Base-by-base conservation (phyloP, 352 stramenopile species). In the Phytophthora pinifolia region DNA sequence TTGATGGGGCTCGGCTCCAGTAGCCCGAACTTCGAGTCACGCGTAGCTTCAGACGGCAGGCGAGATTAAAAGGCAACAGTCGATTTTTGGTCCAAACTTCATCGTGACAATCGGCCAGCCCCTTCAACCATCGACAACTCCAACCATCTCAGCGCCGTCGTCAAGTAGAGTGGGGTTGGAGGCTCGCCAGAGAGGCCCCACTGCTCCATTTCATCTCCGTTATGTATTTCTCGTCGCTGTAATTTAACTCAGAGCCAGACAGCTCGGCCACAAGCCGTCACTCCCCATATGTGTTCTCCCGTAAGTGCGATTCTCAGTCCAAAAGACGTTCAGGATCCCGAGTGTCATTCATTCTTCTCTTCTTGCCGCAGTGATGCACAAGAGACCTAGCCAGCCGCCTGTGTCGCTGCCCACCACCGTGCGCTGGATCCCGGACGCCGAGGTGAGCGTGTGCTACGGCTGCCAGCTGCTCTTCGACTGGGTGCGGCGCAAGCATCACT, bases 401-500 rank as follows among this genome's bases (percentile, higher is more conserved):
- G 45, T 37, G 10, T 20, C 51, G 32, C 34, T 83, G 30, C 74
- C 75, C 10, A 80, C 62, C 47, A 94, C 84, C 2, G 83, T 94
- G 59, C 84, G 84, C 50, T 95, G 85, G 85, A 85, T 92, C 49
- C 70, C 76, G 15, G 85, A 95, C 48, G 81, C 72, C 17, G 85
- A 93, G 54, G 83, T 88, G 54, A 89, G 68, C 32, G 64, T 92
- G 30, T 95, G 85, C 70, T 73, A 72, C 34, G 70, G 76, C 48
- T 95, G 85, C 38, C 76, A 89, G 33, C 71, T 93, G 46, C 70
- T 92, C 48, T 95, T 95, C 62, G 85, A 95, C 68, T 95, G 85
- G 85, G 75, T 92, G 59, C 86, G 86, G 6, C 85, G 85, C 54
- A 92, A 94, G 48, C 90, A 97, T 61, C 87, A 97, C 67, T 97